phyloP scores from a whole-genome alignment of 225 moss, liverwort and hornwort species.

The Neckera pumila region DNA sequence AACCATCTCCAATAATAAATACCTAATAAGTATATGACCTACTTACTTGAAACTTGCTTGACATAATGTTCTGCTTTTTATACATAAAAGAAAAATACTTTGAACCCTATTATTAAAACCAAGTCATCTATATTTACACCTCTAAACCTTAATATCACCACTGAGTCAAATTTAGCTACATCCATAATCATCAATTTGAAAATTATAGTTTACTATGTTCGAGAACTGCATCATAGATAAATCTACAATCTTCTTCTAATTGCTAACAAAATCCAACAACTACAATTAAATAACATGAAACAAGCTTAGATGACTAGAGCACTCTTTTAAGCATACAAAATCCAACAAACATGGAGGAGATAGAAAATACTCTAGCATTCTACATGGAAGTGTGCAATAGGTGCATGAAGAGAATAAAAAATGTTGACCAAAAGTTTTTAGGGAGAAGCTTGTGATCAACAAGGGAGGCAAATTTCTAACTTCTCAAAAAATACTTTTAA shows the following conservation, averaged over 20 bases:
- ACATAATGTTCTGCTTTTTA: neutral
- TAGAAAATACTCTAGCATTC: neutral
- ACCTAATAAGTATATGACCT: neutral
- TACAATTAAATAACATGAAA: neutral
- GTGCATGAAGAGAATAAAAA: neutral
- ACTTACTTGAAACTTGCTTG: neutral
- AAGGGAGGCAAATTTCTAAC: neutral
- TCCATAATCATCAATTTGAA: neutral
- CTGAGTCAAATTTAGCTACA: too few species aligned
- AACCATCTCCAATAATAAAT: neutral
- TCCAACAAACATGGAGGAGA: too few species aligned
- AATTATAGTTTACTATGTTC: neutral
- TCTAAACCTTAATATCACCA: neutral
- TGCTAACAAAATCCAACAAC: neutral
- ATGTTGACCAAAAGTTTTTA: too few species aligned
- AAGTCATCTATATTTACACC: neutral
- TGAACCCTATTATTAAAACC: neutral
- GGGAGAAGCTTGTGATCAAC: neutral
- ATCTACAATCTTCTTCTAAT: neutral
- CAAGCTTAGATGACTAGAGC: neutral
- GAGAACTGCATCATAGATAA: neutral
- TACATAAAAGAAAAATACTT: neutral
- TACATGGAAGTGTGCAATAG: neutral
- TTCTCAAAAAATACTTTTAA: neutral
- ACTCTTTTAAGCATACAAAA: neutral